A percentile compares a stretch with the other conserved stretches of the same genome.
phyloP scores from a whole-genome alignment of 176 grass and related monocot genomes.

The Bromus sterilis region DNA sequence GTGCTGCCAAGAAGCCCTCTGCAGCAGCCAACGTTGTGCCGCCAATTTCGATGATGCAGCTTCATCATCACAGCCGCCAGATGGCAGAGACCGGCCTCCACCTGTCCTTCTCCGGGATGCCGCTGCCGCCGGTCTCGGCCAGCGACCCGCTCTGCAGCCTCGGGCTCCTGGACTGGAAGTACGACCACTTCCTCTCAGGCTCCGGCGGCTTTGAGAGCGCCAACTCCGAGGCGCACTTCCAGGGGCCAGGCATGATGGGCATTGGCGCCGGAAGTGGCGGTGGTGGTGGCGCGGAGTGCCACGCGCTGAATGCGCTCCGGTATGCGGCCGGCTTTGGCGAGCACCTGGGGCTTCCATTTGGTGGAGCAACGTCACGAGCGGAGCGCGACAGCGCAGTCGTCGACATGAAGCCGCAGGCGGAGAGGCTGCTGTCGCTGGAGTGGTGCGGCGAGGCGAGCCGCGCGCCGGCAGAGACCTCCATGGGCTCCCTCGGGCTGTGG shows the following conservation, averaged over 20 bases:
- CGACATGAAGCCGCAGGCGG: conserved; percentile 40
- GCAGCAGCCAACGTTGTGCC: neutral
- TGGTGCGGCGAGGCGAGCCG: conserved; percentile 66
- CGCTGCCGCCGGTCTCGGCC: neutral
- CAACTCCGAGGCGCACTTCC: conserved; percentile 22
- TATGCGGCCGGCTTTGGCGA: conserved; percentile 34
- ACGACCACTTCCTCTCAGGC: conserved; percentile 28
- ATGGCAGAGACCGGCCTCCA: conserved; percentile 39
- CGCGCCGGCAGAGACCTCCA: conserved; percentile 36
- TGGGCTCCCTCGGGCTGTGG: conserved; percentile 60
- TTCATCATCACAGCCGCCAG: conserved; percentile 3
- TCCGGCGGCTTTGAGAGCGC: conserved; percentile 1
- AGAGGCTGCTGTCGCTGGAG: conserved; percentile 53
- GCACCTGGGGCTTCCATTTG: conserved; percentile 37
- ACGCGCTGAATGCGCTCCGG: conserved; percentile 34
- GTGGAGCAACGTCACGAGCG: neutral
- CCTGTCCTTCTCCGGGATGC: conserved; percentile 65
- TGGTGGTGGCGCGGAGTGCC: conserved; percentile 4
- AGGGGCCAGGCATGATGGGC: conserved; percentile 32
- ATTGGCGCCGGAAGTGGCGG: neutral
- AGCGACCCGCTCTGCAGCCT: conserved; percentile 30
- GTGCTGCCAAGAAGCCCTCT: conserved; percentile 38
- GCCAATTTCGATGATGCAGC: neutral
- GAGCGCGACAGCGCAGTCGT: conserved; percentile 20
- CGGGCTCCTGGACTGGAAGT: conserved; percentile 52